Evolutionary conservation across 2,329 filamentous ascomycete genomes (phyloP), one percentile per base, ranked within the genome.

Genomic region (Diaporthe vexans): DNA sequence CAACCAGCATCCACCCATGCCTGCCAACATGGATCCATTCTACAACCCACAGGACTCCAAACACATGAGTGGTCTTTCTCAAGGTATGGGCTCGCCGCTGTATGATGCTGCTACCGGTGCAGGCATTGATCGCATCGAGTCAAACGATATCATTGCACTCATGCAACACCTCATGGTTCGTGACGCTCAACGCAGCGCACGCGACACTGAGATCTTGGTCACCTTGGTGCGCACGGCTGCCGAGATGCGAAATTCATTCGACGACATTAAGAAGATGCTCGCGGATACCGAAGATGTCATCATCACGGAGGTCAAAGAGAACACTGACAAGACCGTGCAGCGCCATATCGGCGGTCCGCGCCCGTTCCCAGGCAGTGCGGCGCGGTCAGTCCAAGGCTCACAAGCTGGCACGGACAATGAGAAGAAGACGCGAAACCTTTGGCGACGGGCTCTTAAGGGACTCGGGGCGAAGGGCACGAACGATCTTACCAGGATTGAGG

Each of bases 111-210:
- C 95, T 4, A 97, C 94, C 1, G 96, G 96, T 70, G 92, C 91
- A 76, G 95, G 95, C 46, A 94, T 98, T 70, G 95, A 98, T 78
- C 90, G 93, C 63, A 98, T 99, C 69, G 93, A 98, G 82, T 98
- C 95, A 59, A 97, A 97, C 84, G 97, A 99, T 80, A 97, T 99
- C 79, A 94, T 99, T 77, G 95, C 96, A 33, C 86, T 99, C 75
- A 99, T 99, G 97, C 96, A 99, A 81, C 97, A 99, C 83, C 92
- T 99, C 76, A 98, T 97, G 82, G 97, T 98, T 76, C 93, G 97
- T 48, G 97, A 99, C 85, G 97, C 96, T 54, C 96, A 98, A 84
- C 93, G 97, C 75, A 98, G 97, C 83, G 97, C 97, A 59, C 91
- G 97, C 58, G 97, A 99, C 80, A 98, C 97, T 0, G 97, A 99